Conservation (phyloP, 306 rosid genomes). For the Parietaria judaica region DNA sequence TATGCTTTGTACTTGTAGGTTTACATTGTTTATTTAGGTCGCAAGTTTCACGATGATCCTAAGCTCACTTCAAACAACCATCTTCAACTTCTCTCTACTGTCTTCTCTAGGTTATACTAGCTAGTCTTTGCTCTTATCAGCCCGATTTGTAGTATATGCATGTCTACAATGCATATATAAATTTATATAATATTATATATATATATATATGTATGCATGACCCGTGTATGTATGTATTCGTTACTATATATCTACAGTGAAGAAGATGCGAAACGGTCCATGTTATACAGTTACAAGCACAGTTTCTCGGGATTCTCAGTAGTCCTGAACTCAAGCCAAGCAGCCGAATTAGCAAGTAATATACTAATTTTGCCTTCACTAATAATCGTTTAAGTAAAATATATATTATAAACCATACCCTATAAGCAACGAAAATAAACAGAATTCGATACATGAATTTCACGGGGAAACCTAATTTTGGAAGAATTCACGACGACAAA, state of each 20-base stretch:
- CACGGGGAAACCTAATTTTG: too few species aligned
- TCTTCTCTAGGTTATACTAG: constrained; percentile 28
- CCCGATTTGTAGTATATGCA: too few species aligned
- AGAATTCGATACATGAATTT: too few species aligned
- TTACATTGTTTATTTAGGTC: constrained; percentile 44
- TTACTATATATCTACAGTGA: constrained; percentile 20
- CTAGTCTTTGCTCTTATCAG: neutral
- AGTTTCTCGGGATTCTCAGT: constrained; percentile 56
- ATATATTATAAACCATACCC: too few species aligned
- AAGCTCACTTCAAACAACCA: constrained; percentile 33
- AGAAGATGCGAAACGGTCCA: constrained; percentile 37
- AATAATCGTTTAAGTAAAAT: neutral
- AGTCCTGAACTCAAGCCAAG: constrained; percentile 42
- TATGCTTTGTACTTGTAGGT: constrained; percentile 22
- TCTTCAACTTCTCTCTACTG: constrained; percentile 36
- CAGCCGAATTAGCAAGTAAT: constrained; percentile 34
- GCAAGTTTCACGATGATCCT: constrained; percentile 22
- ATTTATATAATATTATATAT: too few species aligned
- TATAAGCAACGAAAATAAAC: too few species aligned
- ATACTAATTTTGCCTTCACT: neutral
- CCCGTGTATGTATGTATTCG: neutral
- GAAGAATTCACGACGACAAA: too few species aligned
- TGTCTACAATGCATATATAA: too few species aligned
- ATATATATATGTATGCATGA: too few species aligned
- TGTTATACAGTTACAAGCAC: constrained; percentile 49